A percentile compares a stretch with the other conserved stretches of the same genome.
phyloP scores from a whole-genome alignment of 768 basidiomycete genomes.

The Trametes punicea region DNA sequence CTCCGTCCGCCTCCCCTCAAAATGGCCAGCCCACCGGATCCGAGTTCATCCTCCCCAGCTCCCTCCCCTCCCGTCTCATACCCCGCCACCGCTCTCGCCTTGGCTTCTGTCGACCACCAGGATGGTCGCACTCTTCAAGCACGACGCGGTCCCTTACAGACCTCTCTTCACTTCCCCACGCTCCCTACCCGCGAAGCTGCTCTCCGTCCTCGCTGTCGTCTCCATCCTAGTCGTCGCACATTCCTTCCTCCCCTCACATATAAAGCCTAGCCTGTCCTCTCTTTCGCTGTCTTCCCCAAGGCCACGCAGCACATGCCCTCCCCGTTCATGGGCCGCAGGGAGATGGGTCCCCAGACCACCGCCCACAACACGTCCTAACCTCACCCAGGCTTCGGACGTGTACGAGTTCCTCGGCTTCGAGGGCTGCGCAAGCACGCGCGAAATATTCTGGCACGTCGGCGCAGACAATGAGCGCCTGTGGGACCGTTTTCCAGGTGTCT shows the following conservation, averaged over 20 bases:
- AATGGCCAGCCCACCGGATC: neutral
- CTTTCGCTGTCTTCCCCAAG: neutral
- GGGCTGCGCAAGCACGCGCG: constrained; percentile 61
- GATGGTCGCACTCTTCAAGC: constrained; percentile 16
- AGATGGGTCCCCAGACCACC: constrained; percentile 42
- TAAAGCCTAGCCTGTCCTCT: constrained; percentile 6
- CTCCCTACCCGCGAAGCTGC: constrained; percentile 12
- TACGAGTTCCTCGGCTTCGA: constrained; percentile 52
- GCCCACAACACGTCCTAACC: constrained; percentile 22
- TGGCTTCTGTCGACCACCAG: neutral
- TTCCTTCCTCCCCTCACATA: constrained; percentile 7
- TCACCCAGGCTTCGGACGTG: constrained; percentile 37
- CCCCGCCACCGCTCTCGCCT: neutral
- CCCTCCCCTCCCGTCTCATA: neutral
- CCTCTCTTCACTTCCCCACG: constrained; percentile 12
- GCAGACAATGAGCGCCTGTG: constrained; percentile 46
- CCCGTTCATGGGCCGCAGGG: constrained; percentile 35
- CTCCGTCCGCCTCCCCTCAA: neutral
- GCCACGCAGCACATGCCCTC: constrained; percentile 30
- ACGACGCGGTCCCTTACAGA: constrained; percentile 11
- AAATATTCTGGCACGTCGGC: constrained; percentile 62
- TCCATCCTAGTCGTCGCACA: constrained; percentile 7
- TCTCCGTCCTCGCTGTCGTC: constrained; percentile 9
- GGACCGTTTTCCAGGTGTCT: constrained; percentile 51
- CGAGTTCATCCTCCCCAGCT: neutral